Percentiles rank a stretch among this genome's conserved stretches.
These are phyloP conservation scores for Gentiana dahurica DNA, from an alignment of 257 asterid genomes.

Conservation along the genomic window DNA sequence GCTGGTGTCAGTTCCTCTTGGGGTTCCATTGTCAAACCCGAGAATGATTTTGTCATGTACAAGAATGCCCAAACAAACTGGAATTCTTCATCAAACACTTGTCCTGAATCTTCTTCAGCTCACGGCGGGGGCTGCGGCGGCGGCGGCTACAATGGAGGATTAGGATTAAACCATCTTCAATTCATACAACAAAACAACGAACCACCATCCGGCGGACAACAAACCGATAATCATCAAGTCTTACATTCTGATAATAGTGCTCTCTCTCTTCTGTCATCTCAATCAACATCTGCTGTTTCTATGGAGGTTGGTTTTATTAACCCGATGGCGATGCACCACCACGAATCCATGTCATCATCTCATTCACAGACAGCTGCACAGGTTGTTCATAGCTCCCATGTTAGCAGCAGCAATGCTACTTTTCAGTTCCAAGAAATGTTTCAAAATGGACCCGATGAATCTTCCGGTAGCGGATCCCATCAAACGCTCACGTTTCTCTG, in stretches of 20 bases:
- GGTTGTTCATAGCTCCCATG: slow-evolving; percentile 15
- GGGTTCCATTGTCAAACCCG: slow-evolving; percentile 30
- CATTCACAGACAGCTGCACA: slow-evolving; percentile 17
- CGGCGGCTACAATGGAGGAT: slow-evolving; percentile 13
- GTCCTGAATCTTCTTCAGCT: slow-evolving; percentile 21
- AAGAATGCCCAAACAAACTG: slow-evolving; percentile 20
- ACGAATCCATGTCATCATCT: slow-evolving; percentile 20
- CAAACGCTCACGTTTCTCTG: slow-evolving; percentile 76
- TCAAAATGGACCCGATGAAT: slow-evolving; percentile 37
- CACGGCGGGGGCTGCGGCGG: not conserved
- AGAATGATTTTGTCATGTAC: slow-evolving; percentile 22
- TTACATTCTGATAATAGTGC: slow-evolving; percentile 52
- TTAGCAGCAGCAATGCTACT: slow-evolving; percentile 18
- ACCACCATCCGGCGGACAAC: slow-evolving; percentile 17
- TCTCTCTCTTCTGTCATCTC: slow-evolving; percentile 99
- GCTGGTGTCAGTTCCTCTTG: slow-evolving; percentile 38
- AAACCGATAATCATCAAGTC: slow-evolving; percentile 20
- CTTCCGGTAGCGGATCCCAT: slow-evolving; percentile 48
- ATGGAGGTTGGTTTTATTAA: slow-evolving; percentile 38
- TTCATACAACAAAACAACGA: slow-evolving; percentile 38
- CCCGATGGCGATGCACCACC: slow-evolving; percentile 21
- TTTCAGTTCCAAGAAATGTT: slow-evolving; percentile 44
- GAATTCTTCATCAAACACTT: slow-evolving; percentile 22
- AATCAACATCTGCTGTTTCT: slow-evolving; percentile 31
- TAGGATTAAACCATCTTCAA: slow-evolving; percentile 28